phyloP scores from a whole-genome alignment of 305 asterid species.

The Fraxinus sp. region DNA sequence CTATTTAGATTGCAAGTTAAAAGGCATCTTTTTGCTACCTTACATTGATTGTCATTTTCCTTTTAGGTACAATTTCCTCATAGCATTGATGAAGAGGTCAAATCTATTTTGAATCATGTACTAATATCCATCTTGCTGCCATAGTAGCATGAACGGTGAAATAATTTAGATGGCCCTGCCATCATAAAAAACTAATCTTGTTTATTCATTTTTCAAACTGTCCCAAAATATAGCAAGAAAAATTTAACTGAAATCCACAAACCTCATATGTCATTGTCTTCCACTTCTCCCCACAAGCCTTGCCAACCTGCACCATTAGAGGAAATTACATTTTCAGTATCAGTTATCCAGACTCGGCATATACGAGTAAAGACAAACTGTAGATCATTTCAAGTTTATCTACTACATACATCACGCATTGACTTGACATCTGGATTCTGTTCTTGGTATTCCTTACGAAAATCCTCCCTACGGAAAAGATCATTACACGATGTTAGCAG shows the following conservation, averaged over 20 bases:
- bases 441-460: conserved; percentile 86
- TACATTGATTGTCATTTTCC: not conserved
- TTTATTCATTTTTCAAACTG: not conserved
- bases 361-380: conserved; percentile 12
- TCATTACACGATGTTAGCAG: not conserved
- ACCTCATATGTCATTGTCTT: conserved; percentile 92
- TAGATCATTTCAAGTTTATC: conserved; percentile 1
- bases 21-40: not conserved
- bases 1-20: not conserved
- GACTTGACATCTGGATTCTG: conserved; percentile 80
- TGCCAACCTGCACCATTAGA: conserved; percentile 65
- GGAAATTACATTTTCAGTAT: not conserved
- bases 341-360: conserved; percentile 13
- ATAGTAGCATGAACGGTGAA: not conserved
- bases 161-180: not conserved
- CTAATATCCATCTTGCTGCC: not conserved
- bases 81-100: not conserved
- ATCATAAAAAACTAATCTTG: not conserved
- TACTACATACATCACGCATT: conserved; percentile 74
- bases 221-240: conserved; percentile 4
- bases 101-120: not conserved
- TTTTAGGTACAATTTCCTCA: not conserved
- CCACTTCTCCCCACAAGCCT: conserved; percentile 97
- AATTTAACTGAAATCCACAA: conserved; percentile 12
- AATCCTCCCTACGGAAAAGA: conserved; percentile 73